Conservation (phyloP, 768 basidiomycete genomes). For the Auricularia cornea region DNA sequence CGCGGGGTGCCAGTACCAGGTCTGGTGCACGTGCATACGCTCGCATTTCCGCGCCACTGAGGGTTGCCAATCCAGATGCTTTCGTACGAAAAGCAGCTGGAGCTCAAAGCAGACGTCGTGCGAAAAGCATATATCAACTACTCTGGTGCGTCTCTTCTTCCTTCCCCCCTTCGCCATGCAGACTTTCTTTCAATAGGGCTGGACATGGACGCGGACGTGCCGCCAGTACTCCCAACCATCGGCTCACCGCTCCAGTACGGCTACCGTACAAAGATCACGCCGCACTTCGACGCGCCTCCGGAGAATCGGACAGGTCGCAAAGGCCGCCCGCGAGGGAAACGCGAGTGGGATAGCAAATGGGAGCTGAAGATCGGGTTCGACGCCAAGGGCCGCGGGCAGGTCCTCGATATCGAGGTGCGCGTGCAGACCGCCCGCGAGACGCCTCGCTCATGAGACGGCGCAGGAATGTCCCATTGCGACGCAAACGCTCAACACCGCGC, state of each 20-base stretch:
- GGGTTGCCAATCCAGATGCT: constrained; percentile 51
- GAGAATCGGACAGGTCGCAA: constrained; percentile 21
- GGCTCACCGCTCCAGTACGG: constrained; percentile 84
- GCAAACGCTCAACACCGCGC: constrained; percentile 60
- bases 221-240: constrained; percentile 62
- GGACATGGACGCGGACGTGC: constrained; percentile 38
- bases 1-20: constrained; percentile 93
- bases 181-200: constrained; percentile 1
- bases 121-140: constrained; percentile 76
- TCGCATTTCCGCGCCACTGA: not conserved
- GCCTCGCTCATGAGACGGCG: not conserved
- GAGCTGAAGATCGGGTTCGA: constrained; percentile 92
- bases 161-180: not conserved
- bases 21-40: too few species aligned
- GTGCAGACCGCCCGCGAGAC: not conserved
- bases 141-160: constrained; percentile 35
- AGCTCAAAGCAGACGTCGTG: constrained; percentile 79
- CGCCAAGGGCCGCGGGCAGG: constrained; percentile 56
- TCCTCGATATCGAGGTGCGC: constrained; percentile 85
- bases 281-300: constrained; percentile 82
- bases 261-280: constrained; percentile 96
- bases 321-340: constrained; percentile 4
- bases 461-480: constrained; percentile 93
- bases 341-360: constrained; percentile 19
- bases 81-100: constrained; percentile 77